Evolutionary conservation across 805 yeast genomes (phyloP), one percentile per base, ranked within the genome.

Genomic region (Candida succiphila): DNA sequence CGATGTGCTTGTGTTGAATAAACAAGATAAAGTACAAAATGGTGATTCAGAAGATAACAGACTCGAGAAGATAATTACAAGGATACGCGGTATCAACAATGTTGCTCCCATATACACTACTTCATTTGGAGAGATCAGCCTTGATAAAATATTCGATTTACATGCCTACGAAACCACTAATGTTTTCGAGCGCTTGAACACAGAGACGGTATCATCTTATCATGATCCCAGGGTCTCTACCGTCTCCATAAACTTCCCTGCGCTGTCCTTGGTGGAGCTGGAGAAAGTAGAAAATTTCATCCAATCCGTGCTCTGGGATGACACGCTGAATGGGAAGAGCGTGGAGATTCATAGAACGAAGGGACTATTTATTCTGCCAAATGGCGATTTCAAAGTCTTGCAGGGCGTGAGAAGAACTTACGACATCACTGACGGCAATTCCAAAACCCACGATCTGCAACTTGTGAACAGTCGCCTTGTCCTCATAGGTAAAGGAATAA

Each of bases 401-500:
- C 98, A 92, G 53, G 97, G 94, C 10, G 98, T 92, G 0, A 66
- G 97, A 38, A 92, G 87, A 35, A 86, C 95, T 0, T 92, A 86
- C 55, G 98, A 92, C 41, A 63, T 85, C 3, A 65, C 78, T 4
- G 75, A 71, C 4, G 58, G 55, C 1, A 17, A n/a, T 3, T 43
- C 42, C 12, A 33, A 40, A 10, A 18, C 37, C 1, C 33, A 33
- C 6, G 45, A 43, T 1, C 18, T 49, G 17, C 33, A 35, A 13
- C 22, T 53, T 18, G 22, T 32, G 7, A 30, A 27, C 8, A 34
- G 46, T 17, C 36, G 55, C 35, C 34, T 56, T 15, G 61, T 57
- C 14, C 27, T 57, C n/a, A 57, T 57, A 16, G 62, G 62, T 2
- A 55, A 52, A 31, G 31, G 43, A 22, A 30, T 54, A 18, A 40